Evolutionary conservation across 2,329 filamentous ascomycete genomes (phyloP), one percentile per base, ranked within the genome.

Genomic region (Calonectria ilicicola): DNA sequence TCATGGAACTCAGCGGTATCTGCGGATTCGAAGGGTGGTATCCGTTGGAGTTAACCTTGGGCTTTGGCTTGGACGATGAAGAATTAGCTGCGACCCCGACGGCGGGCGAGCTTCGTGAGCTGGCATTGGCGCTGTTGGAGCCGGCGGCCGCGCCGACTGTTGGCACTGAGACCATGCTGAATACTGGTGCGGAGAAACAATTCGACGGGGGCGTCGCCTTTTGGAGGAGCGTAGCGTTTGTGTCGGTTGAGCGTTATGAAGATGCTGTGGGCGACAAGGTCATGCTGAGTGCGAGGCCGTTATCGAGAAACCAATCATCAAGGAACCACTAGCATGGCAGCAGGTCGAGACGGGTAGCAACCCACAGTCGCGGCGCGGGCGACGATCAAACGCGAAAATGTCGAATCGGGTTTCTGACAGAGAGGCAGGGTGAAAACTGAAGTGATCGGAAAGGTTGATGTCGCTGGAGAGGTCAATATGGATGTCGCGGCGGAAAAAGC

Each of bases 1-100:
- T 85, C 85, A 92, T 86, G 38, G 89, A 87, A 78, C 90, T 91
- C 46, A 92, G 85, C 15, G 89, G 87, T 47, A 84, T 82, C 63
- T 87, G 87, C 4, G 87, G 82, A 71, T 89, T 90, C 40, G 85
- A 77, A 12, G 88, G 86, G 74, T 89, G 87, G 69, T 88, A 87
- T 74, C 87, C 87, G 78, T 90, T 90, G 62, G 88, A 85, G 79
- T 88, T 88, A 78, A 89, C 83, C 74, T 87, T 88, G n/a, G 84
- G 80, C 77, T 89, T 90, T n/a, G 87, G 79, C 75, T 89, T 89
- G 63, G 85, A 82, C 62, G 82, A 77, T 56, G 82, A 77, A 72
- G 83, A 81, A 74, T 76, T 81, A 17, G 82, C 72, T 32, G 83
- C 75, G 17, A 83, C 74, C 65, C 84, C 84, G 51, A 86, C 82